Base-by-base conservation (phyloP, 2,329 filamentous ascomycete genomes). In the Penicillium sp. region DNA sequence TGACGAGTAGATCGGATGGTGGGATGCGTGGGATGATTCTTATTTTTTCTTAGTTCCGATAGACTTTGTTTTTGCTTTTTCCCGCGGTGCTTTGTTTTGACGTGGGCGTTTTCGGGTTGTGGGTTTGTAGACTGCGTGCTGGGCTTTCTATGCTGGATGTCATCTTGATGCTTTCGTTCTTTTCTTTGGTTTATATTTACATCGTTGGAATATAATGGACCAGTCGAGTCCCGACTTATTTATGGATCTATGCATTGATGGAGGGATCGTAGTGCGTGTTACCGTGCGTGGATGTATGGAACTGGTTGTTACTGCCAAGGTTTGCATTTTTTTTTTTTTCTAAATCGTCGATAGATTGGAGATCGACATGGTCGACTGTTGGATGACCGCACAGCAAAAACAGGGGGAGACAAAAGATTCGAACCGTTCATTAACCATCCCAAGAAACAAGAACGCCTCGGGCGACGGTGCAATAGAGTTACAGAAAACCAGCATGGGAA, bases 1-100 rank as follows among this genome's bases (percentile, higher is more conserved):
- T 32, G 57, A 58, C 20, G 57, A 57, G 38, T 47, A 45, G 18
- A 38, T 23, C 4, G 19, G 29, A 15, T 28, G 15, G 36, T 40
- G 42, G 41, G 41, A 41, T 51, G n/a, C 47, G 41, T 50, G 57
- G 57, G 54, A 60, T 38, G 43, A 45, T 42, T 30, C 37, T 42
- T 53, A n/a, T 33, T 7, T 28, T 27, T 13, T 27, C 36, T 10
- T 15, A 26, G 25, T 32, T 44, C 36, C 33, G 35, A 9, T 17
- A 33, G 4, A 34, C 27, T 17, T 35, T 27, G 17, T 25, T 15
- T 17, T 27, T 27, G 13, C 18, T 13, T 15, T 7, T 19, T 17
- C 7, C 11, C 21, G 7, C 21, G 11, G 11, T 35, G 13, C 19
- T 30, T 36, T 27, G 29, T 15, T 32, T 34, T 35, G 30, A 31